Evolutionary conservation across 2,329 filamentous ascomycete species (phyloP).

Genomic region (Penicillium sp.): DNA sequence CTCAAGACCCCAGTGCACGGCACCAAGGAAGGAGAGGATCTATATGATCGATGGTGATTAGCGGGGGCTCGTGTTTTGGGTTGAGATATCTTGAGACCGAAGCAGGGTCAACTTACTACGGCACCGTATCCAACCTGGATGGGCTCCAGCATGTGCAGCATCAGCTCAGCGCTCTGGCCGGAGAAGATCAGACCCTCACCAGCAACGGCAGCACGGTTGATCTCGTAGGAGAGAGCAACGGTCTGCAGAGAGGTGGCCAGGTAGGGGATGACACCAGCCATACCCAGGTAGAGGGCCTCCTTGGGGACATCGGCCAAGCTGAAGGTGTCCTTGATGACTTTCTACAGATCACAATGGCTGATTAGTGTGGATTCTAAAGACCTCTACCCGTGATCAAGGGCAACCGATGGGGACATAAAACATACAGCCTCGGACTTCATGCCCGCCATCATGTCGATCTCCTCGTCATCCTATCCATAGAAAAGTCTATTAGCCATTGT

Average conservation of each 20-base stretch:
- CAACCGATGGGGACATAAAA: constrained; percentile 11
- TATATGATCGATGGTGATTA: constrained; percentile 31
- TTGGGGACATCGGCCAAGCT: constrained; percentile 64
- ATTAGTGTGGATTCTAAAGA: background rate
- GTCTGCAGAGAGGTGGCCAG: constrained; percentile 80
- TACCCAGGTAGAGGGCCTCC: constrained; percentile 66
- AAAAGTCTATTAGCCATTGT: constrained; percentile 48
- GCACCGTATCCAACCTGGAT: constrained; percentile 90
- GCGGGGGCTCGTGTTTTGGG: background rate
- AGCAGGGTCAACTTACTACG: constrained; percentile 57
- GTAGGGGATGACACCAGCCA: constrained; percentile 82
- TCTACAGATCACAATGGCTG: constrained; percentile 41
- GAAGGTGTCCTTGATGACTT: constrained; percentile 69
- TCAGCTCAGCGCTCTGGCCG: constrained; percentile 68
- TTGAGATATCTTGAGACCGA: background rate
- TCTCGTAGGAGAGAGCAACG: constrained; percentile 77
- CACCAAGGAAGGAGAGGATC: constrained; percentile 92
- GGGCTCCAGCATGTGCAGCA: constrained; percentile 76
- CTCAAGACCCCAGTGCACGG: constrained; percentile 91
- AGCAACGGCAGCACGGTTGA: constrained; percentile 65
- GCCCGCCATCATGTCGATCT: constrained; percentile 51
- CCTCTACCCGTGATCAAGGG: background rate
- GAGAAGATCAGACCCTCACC: constrained; percentile 66
- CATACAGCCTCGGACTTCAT: constrained; percentile 61
- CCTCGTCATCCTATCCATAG: constrained; percentile 28